Conservation (phyloP, 139 green algal species). For the Bryopsis sp. region DNA sequence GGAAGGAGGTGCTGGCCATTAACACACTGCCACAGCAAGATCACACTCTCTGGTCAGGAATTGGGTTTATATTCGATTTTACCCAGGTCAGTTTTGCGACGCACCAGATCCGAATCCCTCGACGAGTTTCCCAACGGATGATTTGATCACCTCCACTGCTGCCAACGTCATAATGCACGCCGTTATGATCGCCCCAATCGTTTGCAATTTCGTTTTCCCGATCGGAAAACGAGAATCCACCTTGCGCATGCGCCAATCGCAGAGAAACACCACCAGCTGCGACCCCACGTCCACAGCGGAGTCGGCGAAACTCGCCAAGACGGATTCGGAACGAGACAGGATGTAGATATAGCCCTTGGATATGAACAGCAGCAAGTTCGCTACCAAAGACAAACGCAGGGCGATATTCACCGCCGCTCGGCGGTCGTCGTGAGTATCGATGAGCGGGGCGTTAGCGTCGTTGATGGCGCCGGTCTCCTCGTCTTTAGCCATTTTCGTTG, state of each 20-base stretch:
- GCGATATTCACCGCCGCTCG: too few relatives aligned
- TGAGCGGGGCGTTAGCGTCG: too few relatives aligned
- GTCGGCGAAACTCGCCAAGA: slow-evolving; percentile 54
- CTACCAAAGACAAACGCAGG: slow-evolving; percentile 23
- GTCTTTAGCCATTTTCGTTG: too few relatives aligned
- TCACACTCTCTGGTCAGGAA: too few relatives aligned
- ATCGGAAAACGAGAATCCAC: slow-evolving; percentile 48
- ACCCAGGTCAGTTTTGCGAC: too few relatives aligned
- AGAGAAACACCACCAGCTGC: slow-evolving; percentile 45
- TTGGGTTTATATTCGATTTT: too few relatives aligned
- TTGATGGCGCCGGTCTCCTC: too few relatives aligned
- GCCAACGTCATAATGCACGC: slow-evolving; percentile 57
- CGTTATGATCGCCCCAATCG: slow-evolving; percentile 53
- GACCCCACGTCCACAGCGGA: slow-evolving; percentile 52
- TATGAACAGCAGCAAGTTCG: slow-evolving; percentile 40
- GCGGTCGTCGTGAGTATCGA: too few relatives aligned
- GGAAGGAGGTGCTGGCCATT: background rate
- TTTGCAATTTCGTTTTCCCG: slow-evolving; percentile 53
- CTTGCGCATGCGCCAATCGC: background rate
- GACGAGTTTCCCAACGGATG: slow-evolving; percentile 22
- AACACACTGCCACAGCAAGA: too few relatives aligned
- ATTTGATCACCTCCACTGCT: slow-evolving; percentile 44
- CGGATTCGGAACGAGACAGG: slow-evolving; percentile 35
- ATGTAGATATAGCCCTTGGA: slow-evolving; percentile 43
- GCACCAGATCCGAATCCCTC: slow-evolving; percentile 23